A percentile compares a stretch with the other conserved stretches of the same genome.
phyloP scores from a whole-genome alignment of 108 stramenopile species.

The Parietichytrium sp. region DNA sequence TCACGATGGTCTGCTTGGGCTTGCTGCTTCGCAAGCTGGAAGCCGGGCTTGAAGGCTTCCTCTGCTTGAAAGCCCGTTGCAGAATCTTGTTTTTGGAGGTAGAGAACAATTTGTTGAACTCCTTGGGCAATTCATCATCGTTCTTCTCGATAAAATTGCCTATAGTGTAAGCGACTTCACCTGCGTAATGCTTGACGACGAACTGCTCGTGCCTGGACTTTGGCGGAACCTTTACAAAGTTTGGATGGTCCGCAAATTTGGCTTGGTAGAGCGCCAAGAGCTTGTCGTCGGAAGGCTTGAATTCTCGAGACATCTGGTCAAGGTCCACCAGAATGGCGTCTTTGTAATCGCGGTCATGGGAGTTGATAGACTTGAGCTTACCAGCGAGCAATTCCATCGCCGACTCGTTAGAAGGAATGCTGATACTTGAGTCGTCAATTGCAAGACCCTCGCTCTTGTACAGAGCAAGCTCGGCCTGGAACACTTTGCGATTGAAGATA shows the following conservation, averaged over 20 bases:
- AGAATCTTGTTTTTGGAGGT: slow-evolving; percentile 18
- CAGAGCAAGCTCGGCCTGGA: slow-evolving; percentile 49
- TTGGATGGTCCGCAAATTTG: slow-evolving; percentile 60
- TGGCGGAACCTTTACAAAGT: slow-evolving; percentile 62
- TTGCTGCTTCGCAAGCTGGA: background rate
- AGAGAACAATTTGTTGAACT: slow-evolving; percentile 52
- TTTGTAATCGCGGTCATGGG: slow-evolving; percentile 61
- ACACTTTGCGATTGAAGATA: slow-evolving; percentile 55
- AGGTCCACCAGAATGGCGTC: slow-evolving; percentile 57
- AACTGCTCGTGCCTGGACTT: slow-evolving; percentile 55
- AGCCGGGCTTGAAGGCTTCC: too few relatives aligned
- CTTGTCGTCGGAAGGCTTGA: background rate
- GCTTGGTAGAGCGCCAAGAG: slow-evolving; percentile 41
- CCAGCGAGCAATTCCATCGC: slow-evolving; percentile 48
- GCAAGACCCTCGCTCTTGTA: slow-evolving; percentile 47
- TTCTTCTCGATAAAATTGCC: slow-evolving; percentile 66
- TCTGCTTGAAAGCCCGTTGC: too few relatives aligned
- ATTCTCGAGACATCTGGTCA: slow-evolving; percentile 46
- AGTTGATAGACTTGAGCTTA: slow-evolving; percentile 52
- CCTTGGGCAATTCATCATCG: slow-evolving; percentile 56
- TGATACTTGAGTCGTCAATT: background rate
- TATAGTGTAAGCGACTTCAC: slow-evolving; percentile 55
- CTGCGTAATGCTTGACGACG: slow-evolving; percentile 63
- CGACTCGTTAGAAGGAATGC: slow-evolving; percentile 10
- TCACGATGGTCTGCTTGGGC: background rate